Evolutionary conservation across 1,284 basidiomycete species (phyloP), one percentile per base, ranked within the genome.

Genomic region (Peniophora sp.): DNA sequence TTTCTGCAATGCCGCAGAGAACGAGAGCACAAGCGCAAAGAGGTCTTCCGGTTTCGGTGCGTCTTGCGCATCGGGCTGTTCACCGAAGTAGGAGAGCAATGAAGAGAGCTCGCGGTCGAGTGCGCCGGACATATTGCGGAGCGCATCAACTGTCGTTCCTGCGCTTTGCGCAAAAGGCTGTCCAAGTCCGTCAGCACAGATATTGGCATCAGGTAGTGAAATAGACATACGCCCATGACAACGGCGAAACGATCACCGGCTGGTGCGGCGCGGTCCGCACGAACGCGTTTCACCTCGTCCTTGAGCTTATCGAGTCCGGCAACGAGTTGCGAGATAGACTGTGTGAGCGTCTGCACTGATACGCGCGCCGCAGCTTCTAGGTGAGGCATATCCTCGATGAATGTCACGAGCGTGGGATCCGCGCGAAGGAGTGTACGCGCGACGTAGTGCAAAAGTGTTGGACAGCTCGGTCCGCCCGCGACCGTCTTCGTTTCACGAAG

Each of bases 391-490:
- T 95, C 92, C 35, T 92, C 86, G 8, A 90, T 75, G 66, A 93
- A 95, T 12, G 77, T 76, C 0, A 88, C 71, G 3, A 90, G 63
- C 0, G 73, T 69, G 1, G 86, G 78, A 60, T 93, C 83, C 11
- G 74, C 76, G 42, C 81, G 76, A 53, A 90, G 65, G n/a, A 96
- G 71, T 3, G 89, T 74, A 47, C 78, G 74, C 6, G 89, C 89
- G 22, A 96, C 62, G 63, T 92, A 96, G 64, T 97, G 92, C 23
- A 97, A 70, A 22, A 97, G 71, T 0, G 90, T 95, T 0, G 92
- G 90, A 57, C 90, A 94, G 1, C 81, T 80, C 0, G 77, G 50
- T 0, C 78, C 76, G 0, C 79, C 78, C 52, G 79, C 83, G 0
- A 79, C 79, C 0, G 90, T 88, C 68, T 83, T 89, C 0, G 88